Evolutionary conservation across 2,329 filamentous ascomycete genomes (phyloP).

Genomic region (Colletotrichum musicola): DNA sequence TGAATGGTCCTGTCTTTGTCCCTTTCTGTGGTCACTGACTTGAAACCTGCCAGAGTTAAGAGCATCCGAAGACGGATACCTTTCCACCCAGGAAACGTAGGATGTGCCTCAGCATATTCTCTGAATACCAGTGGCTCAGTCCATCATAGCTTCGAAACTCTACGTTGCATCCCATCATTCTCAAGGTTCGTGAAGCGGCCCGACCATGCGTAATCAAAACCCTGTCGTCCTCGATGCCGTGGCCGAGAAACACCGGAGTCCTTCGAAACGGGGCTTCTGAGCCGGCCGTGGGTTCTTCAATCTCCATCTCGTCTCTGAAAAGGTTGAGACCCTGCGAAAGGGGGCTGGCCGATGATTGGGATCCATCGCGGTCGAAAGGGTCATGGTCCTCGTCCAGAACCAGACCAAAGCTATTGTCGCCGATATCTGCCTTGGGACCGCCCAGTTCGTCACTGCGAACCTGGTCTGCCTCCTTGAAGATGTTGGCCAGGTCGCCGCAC

Average conservation of each 20-base stretch:
- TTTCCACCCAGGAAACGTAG: conserved; percentile 45
- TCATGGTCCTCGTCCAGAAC: not conserved
- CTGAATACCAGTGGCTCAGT: conserved; percentile 60
- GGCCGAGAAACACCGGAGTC: conserved; percentile 60
- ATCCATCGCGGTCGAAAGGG: not conserved
- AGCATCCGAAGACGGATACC: not conserved
- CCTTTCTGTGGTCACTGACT: too few relatives aligned
- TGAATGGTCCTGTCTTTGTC: too few relatives aligned
- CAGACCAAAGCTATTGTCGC: not conserved
- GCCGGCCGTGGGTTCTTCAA: conserved; percentile 14
- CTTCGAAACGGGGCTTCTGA: conserved; percentile 37
- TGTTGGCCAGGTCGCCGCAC: conserved; percentile 45
- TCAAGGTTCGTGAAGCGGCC: conserved; percentile 50
- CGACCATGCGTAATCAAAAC: conserved; percentile 53
- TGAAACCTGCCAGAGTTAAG: not conserved
- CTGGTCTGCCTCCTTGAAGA: conserved; percentile 3
- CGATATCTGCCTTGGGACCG: not conserved
- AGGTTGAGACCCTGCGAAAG: conserved; percentile 5
- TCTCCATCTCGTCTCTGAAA: conserved; percentile 13
- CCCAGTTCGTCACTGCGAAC: not conserved
- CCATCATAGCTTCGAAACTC: conserved; percentile 54
- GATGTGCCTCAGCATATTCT: conserved; percentile 55
- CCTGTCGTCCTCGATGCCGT: conserved; percentile 57
- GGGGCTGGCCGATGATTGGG: not conserved
- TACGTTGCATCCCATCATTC: conserved; percentile 49